phyloP scores from a whole-genome alignment of 1,284 basidiomycete genomes.

The Meira miltonrushii region DNA sequence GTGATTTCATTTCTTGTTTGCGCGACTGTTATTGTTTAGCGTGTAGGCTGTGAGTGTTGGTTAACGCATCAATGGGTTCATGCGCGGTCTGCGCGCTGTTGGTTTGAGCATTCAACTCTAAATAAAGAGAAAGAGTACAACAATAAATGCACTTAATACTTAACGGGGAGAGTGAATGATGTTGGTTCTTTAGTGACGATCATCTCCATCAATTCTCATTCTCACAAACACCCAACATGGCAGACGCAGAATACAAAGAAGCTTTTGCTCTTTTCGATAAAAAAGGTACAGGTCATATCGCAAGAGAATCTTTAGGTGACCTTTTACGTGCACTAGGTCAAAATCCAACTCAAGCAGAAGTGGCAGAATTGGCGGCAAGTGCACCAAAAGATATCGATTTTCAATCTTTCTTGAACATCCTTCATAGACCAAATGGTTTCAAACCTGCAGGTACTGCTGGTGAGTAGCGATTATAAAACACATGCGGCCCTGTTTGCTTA shows the following conservation, averaged over 20 bases:
- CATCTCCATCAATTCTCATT: too few relatives aligned
- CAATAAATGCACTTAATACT: too few relatives aligned
- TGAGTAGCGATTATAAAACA: conserved; percentile 7
- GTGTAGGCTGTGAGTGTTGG: too few relatives aligned
- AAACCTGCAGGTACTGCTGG: conserved; percentile 63
- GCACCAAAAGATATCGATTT: conserved; percentile 72
- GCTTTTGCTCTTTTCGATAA: conserved; percentile 98
- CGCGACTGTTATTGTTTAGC: too few relatives aligned
- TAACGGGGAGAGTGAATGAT: too few relatives aligned
- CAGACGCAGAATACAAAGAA: conserved; percentile 62
- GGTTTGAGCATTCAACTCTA: too few relatives aligned
- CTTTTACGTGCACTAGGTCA: conserved; percentile 89
- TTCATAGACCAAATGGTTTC: conserved; percentile 93
- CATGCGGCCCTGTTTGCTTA: not conserved
- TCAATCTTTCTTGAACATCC: conserved; percentile 70
- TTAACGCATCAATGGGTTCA: too few relatives aligned
- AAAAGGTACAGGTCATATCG: conserved; percentile 82
- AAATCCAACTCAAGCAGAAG: conserved; percentile 96
- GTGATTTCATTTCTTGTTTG: too few relatives aligned
- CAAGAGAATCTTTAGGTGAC: conserved; percentile 85
- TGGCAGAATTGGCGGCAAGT: conserved; percentile 69
- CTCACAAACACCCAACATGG: too few relatives aligned
- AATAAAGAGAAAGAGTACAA: too few relatives aligned
- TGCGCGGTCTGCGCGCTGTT: too few relatives aligned
- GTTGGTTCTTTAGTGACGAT: too few relatives aligned